Evolutionary conservation across 2,329 filamentous ascomycete genomes (phyloP), one percentile per base, ranked within the genome.

Genomic region (Malbranchea cinnamomea): DNA sequence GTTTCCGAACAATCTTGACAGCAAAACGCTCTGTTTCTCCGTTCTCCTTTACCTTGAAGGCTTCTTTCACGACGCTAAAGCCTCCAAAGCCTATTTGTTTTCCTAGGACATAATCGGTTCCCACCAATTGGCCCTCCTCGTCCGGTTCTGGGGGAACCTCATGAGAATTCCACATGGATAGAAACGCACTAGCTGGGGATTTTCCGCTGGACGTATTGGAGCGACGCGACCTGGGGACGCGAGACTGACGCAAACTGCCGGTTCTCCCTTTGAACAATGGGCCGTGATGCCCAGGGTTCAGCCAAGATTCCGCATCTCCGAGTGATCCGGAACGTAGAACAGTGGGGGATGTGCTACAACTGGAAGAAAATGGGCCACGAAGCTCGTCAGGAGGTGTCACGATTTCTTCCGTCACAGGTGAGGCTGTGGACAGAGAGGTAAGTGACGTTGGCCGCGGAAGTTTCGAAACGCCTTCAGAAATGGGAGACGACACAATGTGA

Each of bases 1-100:
- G 57, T 44, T 74, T 75, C 37, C 65, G 70, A 11, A 78, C 71
- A 40, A 78, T 74, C 47, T 78, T 78, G 37, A 78, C 74, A 2
- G 74, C 74, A 6, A 59, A 46, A 11, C 49, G 49, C 31, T 65
- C 63, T n/a, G 66, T 60, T 23, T 63, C 56, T 22, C 65, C 64
- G 28, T 61, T 54, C 18, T 64, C 65, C 29, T 69, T 63, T 26
- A 77, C 65, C 32, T 71, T 75, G 36, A 63, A 71, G 5, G 74
- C 72, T 50, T 78, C 73, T 43, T 74, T 76, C 19, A 78, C 70
- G 1, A 68, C 60, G 38, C 71, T 75, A 48, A 78, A 78, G 3
- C 74, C 74, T 15, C 74, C 74, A 37, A 61, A 68, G 3, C 71
- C 74, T 35, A 78, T 71, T 36, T 71, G 66, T 39, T 73, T 71